phyloP scores from a whole-genome alignment of 169 alveolate genomes.

The Ichthyophthirius multifiliis region DNA sequence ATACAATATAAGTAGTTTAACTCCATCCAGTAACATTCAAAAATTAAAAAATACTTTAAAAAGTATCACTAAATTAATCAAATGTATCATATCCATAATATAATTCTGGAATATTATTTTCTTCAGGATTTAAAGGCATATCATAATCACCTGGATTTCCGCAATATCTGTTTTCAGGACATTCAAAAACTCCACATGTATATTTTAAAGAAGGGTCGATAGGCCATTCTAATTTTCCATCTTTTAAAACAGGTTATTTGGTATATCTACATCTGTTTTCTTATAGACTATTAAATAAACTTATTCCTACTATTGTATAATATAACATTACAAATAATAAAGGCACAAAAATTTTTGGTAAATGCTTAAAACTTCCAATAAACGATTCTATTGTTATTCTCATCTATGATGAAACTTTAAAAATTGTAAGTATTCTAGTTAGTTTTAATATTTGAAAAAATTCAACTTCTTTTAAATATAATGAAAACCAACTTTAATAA shows the following conservation, averaged over 20 bases:
- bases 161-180: conserved; percentile 15
- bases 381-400: not conserved
- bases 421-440: not conserved
- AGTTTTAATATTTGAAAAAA: not conserved
- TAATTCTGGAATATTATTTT: conserved; percentile 7
- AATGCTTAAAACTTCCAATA: not conserved
- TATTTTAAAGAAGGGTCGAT: not conserved
- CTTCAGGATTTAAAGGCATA: conserved; percentile 8
- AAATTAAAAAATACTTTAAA: conserved; percentile 17
- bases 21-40: conserved; percentile 34
- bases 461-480: too few relatives aligned
- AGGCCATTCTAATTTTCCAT: not conserved
- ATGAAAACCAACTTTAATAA: not conserved
- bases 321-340: conserved; percentile 10
- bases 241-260: not conserved
- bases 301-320: conserved; percentile 10
- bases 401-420: not conserved
- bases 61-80: conserved; percentile 13
- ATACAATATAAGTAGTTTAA: conserved; percentile 23
- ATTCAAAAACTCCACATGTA: conserved; percentile 10
- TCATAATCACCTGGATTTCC: conserved; percentile 25
- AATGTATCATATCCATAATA: conserved; percentile 4
- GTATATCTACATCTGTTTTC: conserved; percentile 28
- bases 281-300: conserved; percentile 19
- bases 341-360: conserved; percentile 3